Evolutionary conservation across 257 asterid species (phyloP).

Genomic region (Solanum sitiens): DNA sequence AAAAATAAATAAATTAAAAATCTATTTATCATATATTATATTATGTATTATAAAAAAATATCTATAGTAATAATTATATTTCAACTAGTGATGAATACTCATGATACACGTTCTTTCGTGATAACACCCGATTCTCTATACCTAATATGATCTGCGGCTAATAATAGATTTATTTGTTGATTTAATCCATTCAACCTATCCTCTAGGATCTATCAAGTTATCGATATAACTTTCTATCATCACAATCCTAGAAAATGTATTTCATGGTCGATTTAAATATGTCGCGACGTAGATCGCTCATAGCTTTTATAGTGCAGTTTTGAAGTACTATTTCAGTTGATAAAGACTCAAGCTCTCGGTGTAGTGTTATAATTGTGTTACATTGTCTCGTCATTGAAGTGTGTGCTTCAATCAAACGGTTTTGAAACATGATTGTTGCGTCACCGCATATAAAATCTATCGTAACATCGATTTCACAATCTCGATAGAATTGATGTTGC

Average conservation of each 20-base stretch:
- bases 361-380: not conserved
- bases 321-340: not conserved
- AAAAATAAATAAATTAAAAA: no score
- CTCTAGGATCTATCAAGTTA: not conserved
- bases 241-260: not conserved
- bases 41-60: no score
- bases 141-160: not conserved
- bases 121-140: not conserved
- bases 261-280: constrained; percentile 2
- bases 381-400: not conserved
- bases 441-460: not conserved
- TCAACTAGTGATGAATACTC: not conserved
- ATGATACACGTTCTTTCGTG: not conserved
- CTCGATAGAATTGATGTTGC: not conserved
- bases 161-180: not conserved
- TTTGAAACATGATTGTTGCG: not conserved
- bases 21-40: not conserved
- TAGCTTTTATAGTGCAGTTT: not conserved
- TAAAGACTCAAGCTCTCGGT: not conserved
- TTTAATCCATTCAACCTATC: not conserved
- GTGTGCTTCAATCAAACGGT: not conserved
- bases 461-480: constrained; percentile 1
- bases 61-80: not conserved
- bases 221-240: not conserved
- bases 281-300: not conserved